Conservation (phyloP, 106 monocot species). For the Allium sativum region DNA sequence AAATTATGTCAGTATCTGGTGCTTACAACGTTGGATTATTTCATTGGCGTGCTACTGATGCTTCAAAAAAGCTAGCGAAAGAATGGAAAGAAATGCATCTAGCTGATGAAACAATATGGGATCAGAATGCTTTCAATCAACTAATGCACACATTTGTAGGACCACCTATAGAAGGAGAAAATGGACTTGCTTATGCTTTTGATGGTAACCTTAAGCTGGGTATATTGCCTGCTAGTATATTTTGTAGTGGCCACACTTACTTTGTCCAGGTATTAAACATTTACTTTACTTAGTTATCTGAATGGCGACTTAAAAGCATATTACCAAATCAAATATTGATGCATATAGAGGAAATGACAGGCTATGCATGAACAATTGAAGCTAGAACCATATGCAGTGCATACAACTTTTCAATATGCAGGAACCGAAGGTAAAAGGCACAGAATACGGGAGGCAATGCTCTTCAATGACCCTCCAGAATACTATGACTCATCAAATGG, state of each 20-base stretch:
- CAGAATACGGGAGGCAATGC: slow-evolving; percentile 85
- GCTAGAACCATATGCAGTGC: slow-evolving; percentile 91
- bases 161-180: slow-evolving; percentile 51
- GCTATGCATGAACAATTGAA: slow-evolving; percentile 66
- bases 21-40: slow-evolving; percentile 91
- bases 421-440: slow-evolving; percentile 95
- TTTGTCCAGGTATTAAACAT: slow-evolving; percentile 71
- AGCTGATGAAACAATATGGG: slow-evolving; percentile 81
- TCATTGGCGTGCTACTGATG: slow-evolving; percentile 77
- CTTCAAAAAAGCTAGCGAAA: slow-evolving; percentile 63
- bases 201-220: slow-evolving; percentile 85
- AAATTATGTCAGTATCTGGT: slow-evolving; percentile 39
- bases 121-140: slow-evolving; percentile 87
- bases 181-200: slow-evolving; percentile 71
- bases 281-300: too few relatives aligned
- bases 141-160: slow-evolving; percentile 54
- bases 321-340: too few relatives aligned
- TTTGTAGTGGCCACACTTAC: slow-evolving; percentile 97
- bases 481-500: slow-evolving; percentile 94
- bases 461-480: slow-evolving; percentile 74
- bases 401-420: slow-evolving; percentile 95
- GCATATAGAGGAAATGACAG: slow-evolving; percentile 20
- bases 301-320: too few relatives aligned
- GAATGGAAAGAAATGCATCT: slow-evolving; percentile 82
- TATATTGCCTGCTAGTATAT: slow-evolving; percentile 86